Evolutionary conservation across 495 filamentous ascomycete genomes (phyloP).

Genomic region (Letharia columbiana): DNA sequence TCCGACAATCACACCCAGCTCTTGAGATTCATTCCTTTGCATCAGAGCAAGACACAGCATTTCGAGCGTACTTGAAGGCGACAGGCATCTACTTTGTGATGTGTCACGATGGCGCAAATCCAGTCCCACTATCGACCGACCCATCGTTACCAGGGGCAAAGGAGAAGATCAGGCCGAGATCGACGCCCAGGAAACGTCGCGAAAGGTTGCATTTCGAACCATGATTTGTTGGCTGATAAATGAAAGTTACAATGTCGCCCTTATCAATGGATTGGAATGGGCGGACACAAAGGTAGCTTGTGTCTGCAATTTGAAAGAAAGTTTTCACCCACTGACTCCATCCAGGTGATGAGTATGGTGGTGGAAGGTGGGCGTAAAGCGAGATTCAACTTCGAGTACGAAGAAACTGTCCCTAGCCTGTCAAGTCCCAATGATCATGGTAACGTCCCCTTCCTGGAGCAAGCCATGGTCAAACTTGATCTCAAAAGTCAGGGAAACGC

Average conservation of each 20-base stretch:
- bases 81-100: slow-evolving; percentile 58
- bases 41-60: slow-evolving; percentile 37
- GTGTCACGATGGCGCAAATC: slow-evolving; percentile 51
- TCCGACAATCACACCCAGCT: slow-evolving; percentile 25
- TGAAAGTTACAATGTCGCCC: slow-evolving; percentile 46
- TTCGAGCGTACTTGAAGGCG: slow-evolving; percentile 43
- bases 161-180: not conserved
- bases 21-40: slow-evolving; percentile 41
- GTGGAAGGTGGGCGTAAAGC: slow-evolving; percentile 31
- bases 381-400: not conserved
- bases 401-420: not conserved
- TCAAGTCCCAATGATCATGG: not conserved
- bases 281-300: slow-evolving; percentile 48
- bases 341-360: slow-evolving; percentile 39
- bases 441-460: not conserved
- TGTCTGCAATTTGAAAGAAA: not conserved
- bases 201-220: slow-evolving; percentile 32
- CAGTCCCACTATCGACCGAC: not conserved
- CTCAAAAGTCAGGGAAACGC: not conserved
- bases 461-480: not conserved
- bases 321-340: not conserved
- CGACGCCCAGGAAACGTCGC: slow-evolving; percentile 15
- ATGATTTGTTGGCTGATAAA: slow-evolving; percentile 44
- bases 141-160: not conserved
- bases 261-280: slow-evolving; percentile 52